These are phyloP conservation scores for Albophoma yamanashiensis DNA, from an alignment of 2,329 filamentous ascomycete species.

Conservation along the genomic window DNA sequence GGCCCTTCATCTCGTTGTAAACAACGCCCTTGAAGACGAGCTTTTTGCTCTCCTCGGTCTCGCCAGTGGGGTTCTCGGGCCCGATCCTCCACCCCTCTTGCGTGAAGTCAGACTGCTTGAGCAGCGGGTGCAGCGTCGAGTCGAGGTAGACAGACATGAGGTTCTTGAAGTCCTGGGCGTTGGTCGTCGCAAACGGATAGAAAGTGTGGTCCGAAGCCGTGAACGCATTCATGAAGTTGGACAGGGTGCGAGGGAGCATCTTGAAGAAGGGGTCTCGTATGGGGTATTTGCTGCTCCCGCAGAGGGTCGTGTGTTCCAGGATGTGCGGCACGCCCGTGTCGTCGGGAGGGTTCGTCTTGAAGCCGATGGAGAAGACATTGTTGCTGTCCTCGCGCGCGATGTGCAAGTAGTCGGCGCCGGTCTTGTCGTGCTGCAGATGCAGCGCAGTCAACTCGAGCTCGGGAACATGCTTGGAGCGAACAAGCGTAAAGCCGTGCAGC, in stretches of 20 bases:
- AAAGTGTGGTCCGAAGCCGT: constrained; percentile 94
- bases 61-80: constrained; percentile 70
- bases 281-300: constrained; percentile 91
- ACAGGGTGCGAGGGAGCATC: constrained; percentile 96
- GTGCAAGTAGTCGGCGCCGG: constrained; percentile 90
- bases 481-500: constrained; percentile 86
- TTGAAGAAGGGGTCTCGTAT: constrained; percentile 99
- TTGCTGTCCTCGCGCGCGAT: constrained; percentile 92
- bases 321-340: constrained; percentile 96
- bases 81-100: constrained; percentile 97
- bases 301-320: constrained; percentile 92
- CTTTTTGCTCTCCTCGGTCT: constrained; percentile 46
- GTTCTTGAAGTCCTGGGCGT: constrained; percentile 89
- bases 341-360: constrained; percentile 97
- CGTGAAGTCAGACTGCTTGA: constrained; percentile 85
- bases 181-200: constrained; percentile 96
- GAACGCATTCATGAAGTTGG: constrained; percentile 99
- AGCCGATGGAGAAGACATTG: constrained; percentile 98
- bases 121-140: constrained; percentile 78
- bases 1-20: constrained; percentile 99
- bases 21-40: constrained; percentile 96
- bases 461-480: constrained; percentile 82
- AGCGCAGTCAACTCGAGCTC: constrained; percentile 89
- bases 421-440: constrained; percentile 87
- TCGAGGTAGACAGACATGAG: constrained; percentile 95